Conservation (phyloP, 768 basidiomycete species). For the Amanita jacksonii region DNA sequence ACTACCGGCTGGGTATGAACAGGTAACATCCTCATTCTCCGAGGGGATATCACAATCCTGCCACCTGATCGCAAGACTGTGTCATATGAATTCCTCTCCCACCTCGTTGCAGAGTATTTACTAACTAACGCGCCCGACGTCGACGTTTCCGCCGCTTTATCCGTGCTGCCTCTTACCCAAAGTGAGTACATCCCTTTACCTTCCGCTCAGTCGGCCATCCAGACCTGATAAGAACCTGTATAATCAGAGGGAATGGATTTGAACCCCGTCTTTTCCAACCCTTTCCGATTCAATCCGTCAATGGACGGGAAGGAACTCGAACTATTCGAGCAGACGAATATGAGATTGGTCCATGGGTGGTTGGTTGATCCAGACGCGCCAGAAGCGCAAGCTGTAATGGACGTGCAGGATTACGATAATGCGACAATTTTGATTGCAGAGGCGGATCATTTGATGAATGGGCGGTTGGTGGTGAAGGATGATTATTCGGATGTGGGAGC, state of each 20-base stretch:
- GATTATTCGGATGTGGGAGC: too few relatives aligned
- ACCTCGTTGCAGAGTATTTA: conserved; percentile 77
- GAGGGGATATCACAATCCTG: conserved; percentile 69
- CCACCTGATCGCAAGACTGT: conserved; percentile 59
- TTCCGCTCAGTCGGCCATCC: neutral
- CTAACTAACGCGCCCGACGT: conserved; percentile 47
- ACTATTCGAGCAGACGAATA: conserved; percentile 75
- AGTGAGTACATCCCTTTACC: conserved; percentile 35
- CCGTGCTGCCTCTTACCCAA: conserved; percentile 68
- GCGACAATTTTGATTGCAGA: conserved; percentile 69
- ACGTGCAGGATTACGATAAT: conserved; percentile 59
- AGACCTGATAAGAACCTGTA: neutral
- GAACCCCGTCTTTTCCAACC: conserved; percentile 71
- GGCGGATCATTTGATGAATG: conserved; percentile 66
- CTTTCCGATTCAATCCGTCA: conserved; percentile 58
- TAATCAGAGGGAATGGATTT: conserved; percentile 75
- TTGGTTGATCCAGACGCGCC: conserved; percentile 59
- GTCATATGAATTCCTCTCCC: conserved; percentile 78
- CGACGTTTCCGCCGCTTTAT: conserved; percentile 63
- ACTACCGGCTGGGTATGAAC: conserved; percentile 8
- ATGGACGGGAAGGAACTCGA: conserved; percentile 69
- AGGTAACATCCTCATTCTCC: conserved; percentile 86
- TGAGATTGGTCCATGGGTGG: conserved; percentile 87
- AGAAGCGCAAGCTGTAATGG: conserved; percentile 45
- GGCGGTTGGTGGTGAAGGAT: conserved; percentile 43